Conservation (phyloP, 345 rosid species). For the Syzygium oleosum region DNA sequence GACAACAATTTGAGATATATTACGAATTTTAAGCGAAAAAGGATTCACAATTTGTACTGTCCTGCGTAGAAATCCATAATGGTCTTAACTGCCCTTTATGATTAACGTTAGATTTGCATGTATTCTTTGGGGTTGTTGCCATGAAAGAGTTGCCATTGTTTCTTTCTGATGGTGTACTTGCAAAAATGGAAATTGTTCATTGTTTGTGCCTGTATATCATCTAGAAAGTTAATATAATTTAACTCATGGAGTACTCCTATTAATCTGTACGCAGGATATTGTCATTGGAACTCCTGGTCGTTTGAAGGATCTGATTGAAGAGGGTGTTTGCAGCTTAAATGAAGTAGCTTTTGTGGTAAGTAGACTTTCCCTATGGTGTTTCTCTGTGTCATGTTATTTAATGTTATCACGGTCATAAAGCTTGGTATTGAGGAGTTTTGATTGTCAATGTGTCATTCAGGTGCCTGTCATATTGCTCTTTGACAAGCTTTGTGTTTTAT, state of each 20-base stretch:
- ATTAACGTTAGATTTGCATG: background rate
- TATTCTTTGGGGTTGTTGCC: background rate
- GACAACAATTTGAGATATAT: background rate
- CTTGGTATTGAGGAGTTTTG: background rate
- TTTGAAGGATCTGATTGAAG: constrained; percentile 81
- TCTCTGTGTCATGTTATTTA: background rate
- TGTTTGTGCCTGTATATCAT: background rate
- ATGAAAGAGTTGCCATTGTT: background rate
- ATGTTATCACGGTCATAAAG: background rate
- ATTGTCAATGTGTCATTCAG: background rate
- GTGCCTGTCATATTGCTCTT: background rate
- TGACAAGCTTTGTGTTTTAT: background rate
- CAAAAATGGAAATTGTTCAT: background rate
- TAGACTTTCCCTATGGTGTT: background rate
- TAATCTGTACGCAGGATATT: constrained; percentile 41
- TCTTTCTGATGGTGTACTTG: background rate
- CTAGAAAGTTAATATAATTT: background rate
- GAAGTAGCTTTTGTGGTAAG: constrained; percentile 94
- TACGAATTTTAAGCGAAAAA: background rate
- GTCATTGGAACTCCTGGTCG: constrained; percentile 99
- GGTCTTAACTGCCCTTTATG: background rate
- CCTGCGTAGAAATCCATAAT: background rate
- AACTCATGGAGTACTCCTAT: background rate
- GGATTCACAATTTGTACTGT: background rate
- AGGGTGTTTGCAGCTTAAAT: constrained; percentile 51